Conservation (phyloP, 148 eudicot species). For the Rheum nobile region DNA sequence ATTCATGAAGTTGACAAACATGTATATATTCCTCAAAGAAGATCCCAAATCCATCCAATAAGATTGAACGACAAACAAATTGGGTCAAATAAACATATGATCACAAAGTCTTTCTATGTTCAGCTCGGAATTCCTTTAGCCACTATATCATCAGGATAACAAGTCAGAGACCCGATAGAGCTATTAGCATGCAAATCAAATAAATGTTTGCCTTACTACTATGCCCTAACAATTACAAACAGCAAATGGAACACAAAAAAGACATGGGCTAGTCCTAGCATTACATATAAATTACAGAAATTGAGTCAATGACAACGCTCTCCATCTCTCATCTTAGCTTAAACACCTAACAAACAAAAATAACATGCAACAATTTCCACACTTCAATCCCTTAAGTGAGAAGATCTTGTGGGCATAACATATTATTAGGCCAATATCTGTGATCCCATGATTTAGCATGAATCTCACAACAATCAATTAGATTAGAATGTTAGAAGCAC, state of each 20-base stretch:
- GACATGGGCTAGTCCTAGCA: neutral
- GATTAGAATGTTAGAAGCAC: slow-evolving; percentile 13
- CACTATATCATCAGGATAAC: neutral
- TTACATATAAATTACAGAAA: neutral
- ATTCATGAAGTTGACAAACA: neutral
- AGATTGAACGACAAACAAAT: neutral
- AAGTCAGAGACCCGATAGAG: neutral
- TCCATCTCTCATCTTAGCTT: neutral
- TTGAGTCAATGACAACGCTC: neutral
- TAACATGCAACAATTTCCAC: neutral
- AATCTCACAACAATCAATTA: neutral
- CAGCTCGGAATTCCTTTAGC: neutral
- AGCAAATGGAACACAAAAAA: neutral
- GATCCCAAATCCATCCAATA: neutral
- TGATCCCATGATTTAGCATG: neutral
- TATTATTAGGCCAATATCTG: neutral
- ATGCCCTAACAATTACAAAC: neutral
- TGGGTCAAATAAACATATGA: neutral
- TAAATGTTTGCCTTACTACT: neutral
- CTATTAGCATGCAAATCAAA: neutral
- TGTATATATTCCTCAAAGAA: neutral
- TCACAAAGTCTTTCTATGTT: neutral
- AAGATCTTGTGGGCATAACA: neutral
- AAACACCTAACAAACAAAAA: neutral
- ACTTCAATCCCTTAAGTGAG: neutral